Conservation (phyloP, 176 grass and related monocot species). For the Cymbopogon citratus region DNA sequence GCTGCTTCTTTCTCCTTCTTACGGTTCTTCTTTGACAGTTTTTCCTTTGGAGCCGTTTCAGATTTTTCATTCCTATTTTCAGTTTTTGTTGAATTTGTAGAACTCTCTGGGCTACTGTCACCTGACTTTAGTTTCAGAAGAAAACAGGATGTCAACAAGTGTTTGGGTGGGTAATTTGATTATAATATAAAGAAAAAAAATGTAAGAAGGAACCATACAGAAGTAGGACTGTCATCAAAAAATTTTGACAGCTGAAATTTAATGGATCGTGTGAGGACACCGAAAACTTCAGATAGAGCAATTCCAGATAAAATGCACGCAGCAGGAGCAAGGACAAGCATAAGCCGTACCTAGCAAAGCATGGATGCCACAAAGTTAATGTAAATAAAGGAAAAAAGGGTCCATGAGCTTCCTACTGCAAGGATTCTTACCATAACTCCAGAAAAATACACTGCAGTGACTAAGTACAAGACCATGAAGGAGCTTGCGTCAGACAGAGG, state of each 20-base stretch:
- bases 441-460: conserved; percentile 97
- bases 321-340: conserved; percentile 99
- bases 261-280: conserved; percentile 78
- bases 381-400: neutral
- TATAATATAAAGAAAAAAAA: conserved; percentile 13
- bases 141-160: conserved; percentile 33
- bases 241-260: conserved; percentile 81
- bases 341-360: conserved; percentile 81
- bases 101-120: conserved; percentile 40
- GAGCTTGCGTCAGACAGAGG: conserved; percentile 98
- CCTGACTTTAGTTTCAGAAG: conserved; percentile 56
- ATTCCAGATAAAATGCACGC: conserved; percentile 97
- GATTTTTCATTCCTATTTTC: conserved; percentile 56
- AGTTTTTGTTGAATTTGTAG: conserved; percentile 47
- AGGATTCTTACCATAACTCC: conserved; percentile 90
- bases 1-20: conserved; percentile 79
- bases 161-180: conserved; percentile 7
- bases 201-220: conserved; percentile 54
- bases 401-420: neutral
- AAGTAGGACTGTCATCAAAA: conserved; percentile 46
- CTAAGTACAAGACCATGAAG: conserved; percentile 90
- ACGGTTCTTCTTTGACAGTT: conserved; percentile 74
- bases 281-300: conserved; percentile 83
- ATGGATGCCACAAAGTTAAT: conserved; percentile 12
- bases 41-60: conserved; percentile 72